Percentiles rank a stretch among this genome's conserved stretches.
These are phyloP conservation scores for Boeremia exigua DNA, from an alignment of 2,329 filamentous ascomycete species.

Conservation along the genomic window DNA sequence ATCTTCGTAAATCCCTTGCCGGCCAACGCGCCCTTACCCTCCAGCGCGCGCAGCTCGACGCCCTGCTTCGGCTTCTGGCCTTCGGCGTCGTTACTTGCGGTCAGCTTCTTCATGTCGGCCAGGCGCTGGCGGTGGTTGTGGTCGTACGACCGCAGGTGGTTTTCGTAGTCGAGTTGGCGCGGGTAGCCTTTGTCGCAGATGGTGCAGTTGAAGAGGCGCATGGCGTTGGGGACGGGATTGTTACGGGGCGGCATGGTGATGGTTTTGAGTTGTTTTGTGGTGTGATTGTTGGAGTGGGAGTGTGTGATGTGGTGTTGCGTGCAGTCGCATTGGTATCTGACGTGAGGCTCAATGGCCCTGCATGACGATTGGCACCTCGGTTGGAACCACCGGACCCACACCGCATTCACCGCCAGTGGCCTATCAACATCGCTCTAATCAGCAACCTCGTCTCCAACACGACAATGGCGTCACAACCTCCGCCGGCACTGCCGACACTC, in stretches of 20 bases:
- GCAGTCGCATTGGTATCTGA: not conserved
- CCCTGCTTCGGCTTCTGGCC: constrained; percentile 27
- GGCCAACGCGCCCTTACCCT: constrained; percentile 27
- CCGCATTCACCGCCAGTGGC: constrained; percentile 17
- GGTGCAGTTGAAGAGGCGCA: constrained; percentile 56
- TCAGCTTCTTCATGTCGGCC: constrained; percentile 80
- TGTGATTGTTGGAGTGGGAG: not conserved
- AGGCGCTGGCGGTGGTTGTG: constrained; percentile 79
- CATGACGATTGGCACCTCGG: constrained; percentile 2
- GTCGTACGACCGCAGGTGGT: constrained; percentile 92
- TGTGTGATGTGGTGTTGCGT: not conserved
- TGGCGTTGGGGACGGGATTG: constrained; percentile 52
- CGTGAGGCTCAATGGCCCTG: not conserved
- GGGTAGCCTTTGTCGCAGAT: constrained; percentile 93
- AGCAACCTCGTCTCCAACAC: constrained; percentile 22
- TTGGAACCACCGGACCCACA: constrained; percentile 5
- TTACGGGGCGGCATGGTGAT: constrained; percentile 43
- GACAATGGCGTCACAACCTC: constrained; percentile 12
- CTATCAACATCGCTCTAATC: constrained; percentile 43
- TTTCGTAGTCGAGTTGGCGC: constrained; percentile 94
- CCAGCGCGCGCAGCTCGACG: constrained; percentile 34
- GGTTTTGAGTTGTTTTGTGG: constrained; percentile 37
- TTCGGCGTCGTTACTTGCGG: constrained; percentile 36
- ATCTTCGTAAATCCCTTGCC: constrained; percentile 37
- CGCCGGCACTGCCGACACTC: constrained; percentile 6